These are phyloP conservation scores for Entomortierella chlamydospora DNA, from an alignment of 192 early-diverging fungal genomes.

Conservation along the genomic window DNA sequence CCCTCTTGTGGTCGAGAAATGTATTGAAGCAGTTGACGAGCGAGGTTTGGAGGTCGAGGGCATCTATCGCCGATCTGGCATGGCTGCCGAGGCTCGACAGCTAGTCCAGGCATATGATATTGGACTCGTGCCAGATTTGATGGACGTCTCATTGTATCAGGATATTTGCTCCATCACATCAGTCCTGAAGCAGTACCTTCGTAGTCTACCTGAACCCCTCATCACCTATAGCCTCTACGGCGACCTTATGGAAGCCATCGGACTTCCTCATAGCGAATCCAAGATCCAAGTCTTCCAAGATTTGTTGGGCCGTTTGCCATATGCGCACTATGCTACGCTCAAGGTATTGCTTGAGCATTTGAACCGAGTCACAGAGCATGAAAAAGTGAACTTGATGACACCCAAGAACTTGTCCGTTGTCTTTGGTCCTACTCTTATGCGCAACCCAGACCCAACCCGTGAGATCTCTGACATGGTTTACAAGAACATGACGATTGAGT, in stretches of 20 bases:
- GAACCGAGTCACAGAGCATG: slow-evolving; percentile 69
- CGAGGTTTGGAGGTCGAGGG: slow-evolving; percentile 79
- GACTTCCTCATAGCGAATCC: slow-evolving; percentile 48
- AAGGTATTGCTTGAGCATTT: slow-evolving; percentile 73
- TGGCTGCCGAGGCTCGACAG: slow-evolving; percentile 74
- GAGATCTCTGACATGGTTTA: slow-evolving; percentile 81
- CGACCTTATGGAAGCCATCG: slow-evolving; percentile 70
- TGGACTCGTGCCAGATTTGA: slow-evolving; percentile 61
- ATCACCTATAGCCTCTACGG: slow-evolving; percentile 77
- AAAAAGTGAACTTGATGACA: slow-evolving; percentile 87
- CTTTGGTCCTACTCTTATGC: slow-evolving; percentile 91
- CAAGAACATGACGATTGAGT: slow-evolving; percentile 79
- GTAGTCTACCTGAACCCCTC: slow-evolving; percentile 79
- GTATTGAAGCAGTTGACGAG: slow-evolving; percentile 73
- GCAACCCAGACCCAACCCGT: slow-evolving; percentile 66
- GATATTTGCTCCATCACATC: slow-evolving; percentile 85
- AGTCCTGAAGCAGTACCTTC: slow-evolving; percentile 84
- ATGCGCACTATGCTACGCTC: slow-evolving; percentile 71
- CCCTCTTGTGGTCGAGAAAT: slow-evolving; percentile 76
- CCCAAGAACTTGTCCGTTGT: slow-evolving; percentile 94
- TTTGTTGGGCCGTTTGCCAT: slow-evolving; percentile 67
- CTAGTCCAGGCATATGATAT: slow-evolving; percentile 74
- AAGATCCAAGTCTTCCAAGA: slow-evolving; percentile 62
- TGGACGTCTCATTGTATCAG: slow-evolving; percentile 65
- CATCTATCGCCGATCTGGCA: slow-evolving; percentile 85